Evolutionary conservation across 352 stramenopile species (phyloP), one percentile per base, ranked within the genome.

Genomic region (Globisporangium iwayamae): DNA sequence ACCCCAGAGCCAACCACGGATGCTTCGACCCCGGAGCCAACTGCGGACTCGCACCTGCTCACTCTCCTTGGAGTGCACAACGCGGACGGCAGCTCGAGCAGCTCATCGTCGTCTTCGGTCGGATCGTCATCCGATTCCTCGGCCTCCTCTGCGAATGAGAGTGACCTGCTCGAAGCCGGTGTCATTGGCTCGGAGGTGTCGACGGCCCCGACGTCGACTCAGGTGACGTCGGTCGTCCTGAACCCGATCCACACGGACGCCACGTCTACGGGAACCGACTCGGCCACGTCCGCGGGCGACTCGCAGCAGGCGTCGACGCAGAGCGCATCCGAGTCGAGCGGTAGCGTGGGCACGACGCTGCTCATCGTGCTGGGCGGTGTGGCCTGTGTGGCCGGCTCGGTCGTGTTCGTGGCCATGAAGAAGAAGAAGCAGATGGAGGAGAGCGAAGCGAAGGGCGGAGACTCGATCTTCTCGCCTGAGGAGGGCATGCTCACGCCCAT

Each of bases 401-500:
- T 39, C 16, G 63, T 76, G 7, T 69, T 67, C 45, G 72, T 79
- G 56, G 66, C 74, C 16, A 69, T 72, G n/a, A 69, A 69, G 48
- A 73, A 74, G 72, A 74, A 74, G 69, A 65, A 62, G 9, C n/a
- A 67, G 63, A 54, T 79, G 34, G 72, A 79, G 7, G 66, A 58
- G 43, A 66, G 28, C 28, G 62, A 67, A 46, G 56, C 62, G 36
- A 67, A 67, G 54, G 0, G 36, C 11, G 36, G 14, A 3, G 61
- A 71, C 51, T 66, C 58, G 48, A 36, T 69, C n/a, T 65, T 52
- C 60, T 60, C 41, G 14, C 20, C 47, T 3, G 61, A 70, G 50
- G 54, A 74, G 11, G 69, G 71, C 32, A 56, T 81, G 43, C 69
- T 82, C 62, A 83, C 74, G 2, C 74, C 74, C 0, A 53, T 76